A percentile compares a stretch with the other conserved stretches of the same genome.
These are phyloP conservation scores for Luffa acutangula DNA, from an alignment of 306 rosid genomes.

Conservation along the genomic window DNA sequence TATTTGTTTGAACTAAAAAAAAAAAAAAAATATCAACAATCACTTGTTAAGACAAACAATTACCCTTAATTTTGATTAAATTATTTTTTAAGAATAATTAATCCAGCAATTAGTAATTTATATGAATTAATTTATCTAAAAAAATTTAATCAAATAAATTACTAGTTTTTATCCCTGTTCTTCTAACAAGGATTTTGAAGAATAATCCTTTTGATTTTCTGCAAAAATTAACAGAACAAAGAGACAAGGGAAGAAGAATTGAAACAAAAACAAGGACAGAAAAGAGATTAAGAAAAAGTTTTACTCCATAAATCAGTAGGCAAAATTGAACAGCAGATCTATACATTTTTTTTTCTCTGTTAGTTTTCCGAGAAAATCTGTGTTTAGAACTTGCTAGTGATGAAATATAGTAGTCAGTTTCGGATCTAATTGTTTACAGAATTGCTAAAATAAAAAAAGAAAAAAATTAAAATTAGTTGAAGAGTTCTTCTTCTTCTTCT, in stretches of 20 bases:
- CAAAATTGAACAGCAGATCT: slow-evolving; percentile 2
- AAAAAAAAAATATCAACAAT: no score
- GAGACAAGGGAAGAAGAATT: neutral
- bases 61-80: no score
- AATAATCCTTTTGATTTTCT: neutral
- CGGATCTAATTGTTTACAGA: slow-evolving; percentile 1
- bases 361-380: slow-evolving; percentile 3
- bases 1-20: neutral
- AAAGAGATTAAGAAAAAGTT: neutral
- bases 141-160: no score
- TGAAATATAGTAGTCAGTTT: neutral
- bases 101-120: no score
- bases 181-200: neutral
- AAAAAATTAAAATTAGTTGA: neutral
- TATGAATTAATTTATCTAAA: no score
- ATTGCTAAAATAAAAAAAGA: neutral
- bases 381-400: neutral
- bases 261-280: no score
- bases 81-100: no score
- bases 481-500: neutral
- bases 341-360: neutral
- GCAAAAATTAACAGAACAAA: neutral
- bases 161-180: no score
- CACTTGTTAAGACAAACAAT: no score
- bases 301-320: neutral